Conservation (phyloP, 139 green algal species). For the Pleodorina starrii region DNA sequence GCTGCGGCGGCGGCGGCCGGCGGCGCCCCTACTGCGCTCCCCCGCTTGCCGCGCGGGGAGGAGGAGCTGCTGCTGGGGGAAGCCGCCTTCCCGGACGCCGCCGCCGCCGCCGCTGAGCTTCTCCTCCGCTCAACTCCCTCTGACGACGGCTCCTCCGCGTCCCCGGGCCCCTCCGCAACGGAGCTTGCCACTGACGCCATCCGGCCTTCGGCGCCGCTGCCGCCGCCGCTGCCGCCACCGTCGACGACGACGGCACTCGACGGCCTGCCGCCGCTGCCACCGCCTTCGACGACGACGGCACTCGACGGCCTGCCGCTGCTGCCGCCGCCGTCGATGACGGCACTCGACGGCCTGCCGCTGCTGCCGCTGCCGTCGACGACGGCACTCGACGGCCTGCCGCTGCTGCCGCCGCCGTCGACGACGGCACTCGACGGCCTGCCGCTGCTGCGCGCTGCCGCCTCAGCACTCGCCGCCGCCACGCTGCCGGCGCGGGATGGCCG, state of each 20-base stretch:
- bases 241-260: not conserved
- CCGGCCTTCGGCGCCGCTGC: not conserved
- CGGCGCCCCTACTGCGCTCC: too few relatives aligned
- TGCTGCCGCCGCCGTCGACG: not conserved
- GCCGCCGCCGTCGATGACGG: not conserved
- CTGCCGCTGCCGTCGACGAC: not conserved
- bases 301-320: not conserved
- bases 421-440: not conserved
- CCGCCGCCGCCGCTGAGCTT: too few relatives aligned
- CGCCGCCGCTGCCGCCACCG: not conserved
- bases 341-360: not conserved
- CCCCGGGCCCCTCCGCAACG: not conserved
- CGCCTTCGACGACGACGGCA: not conserved
- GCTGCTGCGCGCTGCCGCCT: not conserved
- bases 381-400: not conserved
- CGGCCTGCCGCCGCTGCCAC: not conserved
- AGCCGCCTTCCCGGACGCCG: too few relatives aligned
- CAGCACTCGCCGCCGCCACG: constrained; percentile 4
- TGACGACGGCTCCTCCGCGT: too few relatives aligned
- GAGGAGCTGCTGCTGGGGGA: too few relatives aligned
- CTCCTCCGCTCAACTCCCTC: too few relatives aligned
- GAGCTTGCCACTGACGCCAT: not conserved
- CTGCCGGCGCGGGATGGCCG: not conserved
- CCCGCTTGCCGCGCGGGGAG: too few relatives aligned
- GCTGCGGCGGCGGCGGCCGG: not conserved